Evolutionary conservation across 208 protist species (phyloP).

Genomic region (Leishmania martiniquensis): DNA sequence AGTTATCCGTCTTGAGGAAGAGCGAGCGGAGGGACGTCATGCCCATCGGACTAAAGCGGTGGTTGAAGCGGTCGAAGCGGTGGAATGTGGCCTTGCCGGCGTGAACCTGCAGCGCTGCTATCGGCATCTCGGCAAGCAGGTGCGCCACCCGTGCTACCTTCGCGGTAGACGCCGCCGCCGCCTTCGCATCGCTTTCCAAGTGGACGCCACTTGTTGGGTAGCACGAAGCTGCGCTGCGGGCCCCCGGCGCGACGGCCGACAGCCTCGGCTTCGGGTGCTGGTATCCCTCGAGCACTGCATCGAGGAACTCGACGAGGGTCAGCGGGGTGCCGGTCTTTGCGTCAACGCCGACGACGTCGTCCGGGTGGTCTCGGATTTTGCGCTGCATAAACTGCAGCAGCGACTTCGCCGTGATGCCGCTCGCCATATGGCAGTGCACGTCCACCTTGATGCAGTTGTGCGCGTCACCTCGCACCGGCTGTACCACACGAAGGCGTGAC

Average conservation of each 20-base stretch:
- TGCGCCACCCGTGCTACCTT: conserved; percentile 33
- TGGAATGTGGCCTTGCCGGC: conserved; percentile 86
- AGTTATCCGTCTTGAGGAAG: conserved; percentile 88
- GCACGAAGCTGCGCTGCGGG: background rate
- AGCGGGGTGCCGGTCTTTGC: conserved; percentile 34
- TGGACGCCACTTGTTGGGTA: background rate
- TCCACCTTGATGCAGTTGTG: conserved; percentile 89
- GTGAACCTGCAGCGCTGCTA: conserved; percentile 83
- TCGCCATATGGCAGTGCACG: conserved; percentile 85
- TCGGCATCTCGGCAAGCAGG: conserved; percentile 56
- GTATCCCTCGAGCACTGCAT: conserved; percentile 22
- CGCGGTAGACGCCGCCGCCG: background rate
- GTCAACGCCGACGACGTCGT: conserved; percentile 78
- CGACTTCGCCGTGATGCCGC: conserved; percentile 73
- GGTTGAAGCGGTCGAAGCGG: conserved; percentile 91
- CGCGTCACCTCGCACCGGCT: conserved; percentile 54
- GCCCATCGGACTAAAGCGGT: conserved; percentile 81
- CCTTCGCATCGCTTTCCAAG: background rate
- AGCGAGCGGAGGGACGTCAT: conserved; percentile 65
- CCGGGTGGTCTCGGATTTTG: conserved; percentile 54
- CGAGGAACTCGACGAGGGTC: conserved; percentile 50
- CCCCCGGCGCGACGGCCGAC: background rate
- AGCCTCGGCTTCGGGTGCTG: conserved; percentile 1
- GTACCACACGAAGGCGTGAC: conserved; percentile 16
- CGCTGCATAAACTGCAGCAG: conserved; percentile 74